These are phyloP conservation scores for Edaphochlamys debaryana DNA, from an alignment of 139 green algal genomes.

Conservation along the genomic window DNA sequence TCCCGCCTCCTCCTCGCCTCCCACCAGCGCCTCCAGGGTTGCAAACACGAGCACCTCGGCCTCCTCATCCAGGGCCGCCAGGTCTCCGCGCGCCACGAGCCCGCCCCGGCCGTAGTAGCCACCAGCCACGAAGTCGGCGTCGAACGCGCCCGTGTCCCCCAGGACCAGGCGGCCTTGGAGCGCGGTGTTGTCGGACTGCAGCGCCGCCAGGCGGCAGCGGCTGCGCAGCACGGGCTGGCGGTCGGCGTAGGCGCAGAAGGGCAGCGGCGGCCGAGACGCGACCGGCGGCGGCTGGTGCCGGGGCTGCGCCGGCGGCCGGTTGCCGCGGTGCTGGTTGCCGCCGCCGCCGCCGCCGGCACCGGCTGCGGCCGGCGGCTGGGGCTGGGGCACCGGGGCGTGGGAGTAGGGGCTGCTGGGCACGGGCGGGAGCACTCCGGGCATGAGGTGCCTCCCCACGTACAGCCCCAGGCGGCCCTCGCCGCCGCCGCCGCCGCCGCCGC, in stretches of 20 bases:
- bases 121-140: constrained; percentile 15
- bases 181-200: constrained; percentile 16
- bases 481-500: not conserved
- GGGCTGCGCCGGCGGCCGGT: not conserved
- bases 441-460: constrained; percentile 16
- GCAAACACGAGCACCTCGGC: constrained; percentile 23
- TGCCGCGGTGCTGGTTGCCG: not conserved
- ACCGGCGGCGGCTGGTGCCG: not conserved
- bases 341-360: not conserved
- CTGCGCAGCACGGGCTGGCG: not conserved
- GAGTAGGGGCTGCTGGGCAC: not conserved
- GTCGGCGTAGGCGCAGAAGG: not conserved
- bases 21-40: not conserved
- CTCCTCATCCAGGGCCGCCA: not conserved
- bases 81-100: not conserved
- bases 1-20: not conserved
- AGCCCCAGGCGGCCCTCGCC: not conserved
- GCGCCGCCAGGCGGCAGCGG: constrained; percentile 11
- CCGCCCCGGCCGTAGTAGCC: constrained; percentile 5
- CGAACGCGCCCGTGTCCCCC: constrained; percentile 15
- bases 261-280: not conserved
- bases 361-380: not conserved
- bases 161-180: constrained; percentile 9
- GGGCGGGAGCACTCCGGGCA: not conserved
- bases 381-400: not conserved